Base-by-base conservation (phyloP, 495 filamentous ascomycete genomes). In the Cryomyces minteri region DNA sequence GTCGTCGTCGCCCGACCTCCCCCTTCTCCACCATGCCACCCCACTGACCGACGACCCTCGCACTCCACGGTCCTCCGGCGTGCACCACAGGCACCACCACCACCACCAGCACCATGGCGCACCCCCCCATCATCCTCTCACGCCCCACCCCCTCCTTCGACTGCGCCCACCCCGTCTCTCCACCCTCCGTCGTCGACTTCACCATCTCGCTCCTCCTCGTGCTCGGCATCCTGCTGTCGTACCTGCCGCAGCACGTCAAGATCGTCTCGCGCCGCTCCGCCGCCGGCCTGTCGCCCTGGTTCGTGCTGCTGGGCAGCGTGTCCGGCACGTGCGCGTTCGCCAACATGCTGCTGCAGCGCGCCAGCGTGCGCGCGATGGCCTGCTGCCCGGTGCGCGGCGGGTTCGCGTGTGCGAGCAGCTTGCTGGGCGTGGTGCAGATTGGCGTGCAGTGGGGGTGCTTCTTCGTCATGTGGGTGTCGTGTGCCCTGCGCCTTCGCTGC, bases 201-300 rank as follows among this genome's bases (percentile, higher is more conserved):
- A 25, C 18, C 18, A 25, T 25, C 18, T 25, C 18, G 18, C 18
- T 25, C 52, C 61, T 94, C 53, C 84, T 98, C 50, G 67, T 96
- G 54, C 55, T 94, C 53, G 90, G 92, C 41, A 92, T 98, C 60
- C 66, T 96, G 45, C 59, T 88, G 48, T 95, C 88, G 48, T 98
- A 98, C 62, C 74, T 94, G 30, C 92, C 90, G 2, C 90, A 98
- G 60, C 90, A 96, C 61, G 68, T 78, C 58, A 84, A 88, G 48
- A 96, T 98, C 66, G 83, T 93, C 51, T 62, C 71, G 38, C 76
- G 86, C 32, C 76, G 80, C 42, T 88, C 83, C 40, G 94, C 92
- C n/a, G 85, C 88, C 63, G 90, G 90, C 40, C 88, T 98, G 43
- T 94, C 85, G 31, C 88, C 90, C 4, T 84, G 84, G 55, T 98